Evolutionary conservation across 148 eudicot genomes (phyloP).

Genomic region (Fagopyrum tataricum): DNA sequence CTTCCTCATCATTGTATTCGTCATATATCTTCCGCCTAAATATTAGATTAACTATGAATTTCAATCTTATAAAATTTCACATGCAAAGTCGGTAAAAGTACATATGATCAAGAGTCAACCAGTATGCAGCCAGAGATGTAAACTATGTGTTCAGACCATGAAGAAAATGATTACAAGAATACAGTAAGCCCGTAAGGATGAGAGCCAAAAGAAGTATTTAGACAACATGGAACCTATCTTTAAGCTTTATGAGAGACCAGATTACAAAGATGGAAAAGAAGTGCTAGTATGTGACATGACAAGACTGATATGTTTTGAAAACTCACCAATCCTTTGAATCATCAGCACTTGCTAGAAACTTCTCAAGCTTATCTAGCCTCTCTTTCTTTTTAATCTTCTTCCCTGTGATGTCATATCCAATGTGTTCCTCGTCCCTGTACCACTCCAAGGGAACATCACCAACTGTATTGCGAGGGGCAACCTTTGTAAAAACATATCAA

Average conservation of each 20-base stretch:
- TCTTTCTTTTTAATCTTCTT: slow-evolving; percentile 91
- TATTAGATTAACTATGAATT: neutral
- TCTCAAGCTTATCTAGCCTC: slow-evolving; percentile 52
- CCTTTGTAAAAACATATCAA: slow-evolving; percentile 31
- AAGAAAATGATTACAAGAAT: neutral
- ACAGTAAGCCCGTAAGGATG: too few species aligned
- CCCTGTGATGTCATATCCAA: slow-evolving; percentile 81
- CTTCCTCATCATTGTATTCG: slow-evolving; percentile 86
- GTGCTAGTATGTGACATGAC: neutral
- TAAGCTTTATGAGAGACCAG: neutral
- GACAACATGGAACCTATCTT: neutral
- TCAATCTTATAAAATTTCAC: neutral
- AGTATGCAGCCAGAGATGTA: neutral
- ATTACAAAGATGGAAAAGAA: neutral
- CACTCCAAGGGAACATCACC: slow-evolving; percentile 92
- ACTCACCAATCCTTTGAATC: slow-evolving; percentile 77
- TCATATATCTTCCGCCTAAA: slow-evolving; percentile 78
- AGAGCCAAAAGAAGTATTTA: neutral
- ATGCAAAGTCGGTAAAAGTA: neutral
- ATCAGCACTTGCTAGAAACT: slow-evolving; percentile 66
- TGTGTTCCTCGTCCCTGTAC: slow-evolving; percentile 92
- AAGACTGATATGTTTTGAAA: neutral
- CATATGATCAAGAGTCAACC: neutral
- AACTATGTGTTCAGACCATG: neutral
- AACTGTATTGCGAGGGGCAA: slow-evolving; percentile 83